Base-by-base conservation (phyloP, 176 grass and related monocot genomes). In the Lolium perenne region DNA sequence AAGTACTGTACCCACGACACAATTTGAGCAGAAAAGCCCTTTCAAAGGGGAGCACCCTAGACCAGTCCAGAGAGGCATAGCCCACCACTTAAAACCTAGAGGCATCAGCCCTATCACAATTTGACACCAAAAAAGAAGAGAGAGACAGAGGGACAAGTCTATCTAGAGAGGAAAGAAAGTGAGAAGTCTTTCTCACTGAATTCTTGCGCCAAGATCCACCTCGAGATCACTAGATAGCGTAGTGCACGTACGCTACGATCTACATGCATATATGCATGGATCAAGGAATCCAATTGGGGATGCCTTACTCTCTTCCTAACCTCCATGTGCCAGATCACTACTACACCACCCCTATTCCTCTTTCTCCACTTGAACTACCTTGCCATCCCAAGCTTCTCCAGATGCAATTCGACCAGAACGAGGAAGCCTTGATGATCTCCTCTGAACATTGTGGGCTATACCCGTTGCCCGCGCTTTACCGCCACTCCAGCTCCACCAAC, bases 201-300 rank as follows among this genome's bases (percentile, higher is more conserved):
- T 74, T 83, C 58, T 26, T 80, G 45, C 46, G 48, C 60, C 58
- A 90, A 90, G 80, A 87, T 74, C 74, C 89, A 66, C 84, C 82
- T 79, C 55, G 74, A 9, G 1, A 29, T 79, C 64, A 75, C 74
- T 72, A 71, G 45, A 45, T n/a, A 74, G 55, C 21, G 62, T 65
- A 35, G 62, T 13, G 13, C 62, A 65, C 62, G 17, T 48, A 70
- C 48, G 8, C 73, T 15, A 69, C 50, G 15, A 79, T 86, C 62
- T 16, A 17, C 46, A 88, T 88, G 89, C 81, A 87, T 83, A 82
- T 71, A 85, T 87, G 80, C 72, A 91, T 91, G 89, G 89, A 75
- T 75, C 72, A 88, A 40, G 85, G 89, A 84, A 55, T 41, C 26
- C 85, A 91, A 15, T 21, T 87, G 81, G 66, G 85, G 20, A 74